Conservation (phyloP, 495 filamentous ascomycete genomes). For the Pseudevernia furfuracea region DNA sequence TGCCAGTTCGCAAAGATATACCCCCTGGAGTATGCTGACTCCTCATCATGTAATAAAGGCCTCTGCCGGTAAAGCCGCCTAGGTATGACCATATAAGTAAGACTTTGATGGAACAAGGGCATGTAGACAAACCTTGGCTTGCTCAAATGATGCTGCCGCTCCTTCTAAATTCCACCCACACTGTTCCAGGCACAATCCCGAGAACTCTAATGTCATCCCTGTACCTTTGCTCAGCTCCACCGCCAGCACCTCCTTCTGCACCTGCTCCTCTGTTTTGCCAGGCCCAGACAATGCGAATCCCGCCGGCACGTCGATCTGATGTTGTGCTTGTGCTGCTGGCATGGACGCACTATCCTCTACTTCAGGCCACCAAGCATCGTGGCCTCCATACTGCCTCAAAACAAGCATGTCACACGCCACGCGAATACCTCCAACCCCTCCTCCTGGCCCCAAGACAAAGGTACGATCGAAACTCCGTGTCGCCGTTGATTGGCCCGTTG, state of each 20-base stretch:
- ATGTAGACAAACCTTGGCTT: constrained; percentile 21
- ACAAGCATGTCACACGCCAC: constrained; percentile 75
- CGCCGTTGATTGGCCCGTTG: constrained; percentile 43
- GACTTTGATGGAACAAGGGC: neutral
- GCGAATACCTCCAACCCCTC: constrained; percentile 52
- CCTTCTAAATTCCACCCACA: constrained; percentile 66
- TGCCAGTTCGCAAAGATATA: neutral
- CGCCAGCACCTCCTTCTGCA: constrained; percentile 55
- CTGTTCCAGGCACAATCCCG: constrained; percentile 61
- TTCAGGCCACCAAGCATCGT: constrained; percentile 50
- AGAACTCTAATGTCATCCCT: constrained; percentile 63
- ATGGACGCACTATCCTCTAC: constrained; percentile 30
- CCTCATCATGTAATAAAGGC: neutral
- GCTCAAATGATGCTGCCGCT: constrained; percentile 58
- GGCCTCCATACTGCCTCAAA: constrained; percentile 58
- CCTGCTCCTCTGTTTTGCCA: constrained; percentile 38
- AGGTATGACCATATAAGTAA: neutral
- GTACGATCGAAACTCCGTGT: constrained; percentile 76
- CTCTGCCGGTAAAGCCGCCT: neutral
- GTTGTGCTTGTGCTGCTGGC: constrained; percentile 19
- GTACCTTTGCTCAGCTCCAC: constrained; percentile 59
- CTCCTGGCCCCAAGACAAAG: constrained; percentile 74
- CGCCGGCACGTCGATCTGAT: constrained; percentile 24
- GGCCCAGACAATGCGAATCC: constrained; percentile 39
- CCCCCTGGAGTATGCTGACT: neutral